Evolutionary conservation across 2,329 filamentous ascomycete species (phyloP), one percentile per base, ranked within the genome.

Genomic region (Sporothrix euskadiensis): DNA sequence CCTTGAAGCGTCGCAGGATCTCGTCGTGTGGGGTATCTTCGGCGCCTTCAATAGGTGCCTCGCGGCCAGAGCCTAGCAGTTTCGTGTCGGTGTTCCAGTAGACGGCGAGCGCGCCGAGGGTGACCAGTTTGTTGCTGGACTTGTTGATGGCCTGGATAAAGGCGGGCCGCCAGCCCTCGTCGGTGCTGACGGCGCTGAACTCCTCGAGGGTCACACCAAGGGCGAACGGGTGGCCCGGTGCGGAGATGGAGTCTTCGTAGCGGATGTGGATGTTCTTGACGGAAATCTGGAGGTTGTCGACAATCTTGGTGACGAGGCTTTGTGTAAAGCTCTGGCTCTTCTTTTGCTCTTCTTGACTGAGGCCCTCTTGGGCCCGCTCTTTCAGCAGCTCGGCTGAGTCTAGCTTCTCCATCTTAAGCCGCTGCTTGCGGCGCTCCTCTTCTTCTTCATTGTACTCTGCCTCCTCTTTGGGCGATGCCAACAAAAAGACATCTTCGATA

Each of bases 241-340:
- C 93, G 26, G 96, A 97, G 78, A 99, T 94, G 16, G 95, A 94
- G 83, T 99, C 96, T 83, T 99, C 96, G 82, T 99, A 99, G 78
- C 96, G 93, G 76, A 99, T 89, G 81, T 99, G 96, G 74, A 99
- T 97, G 81, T 98, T 99, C 86, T 97, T 98, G 82, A 99, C 91
- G 32, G 92, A 96, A 78, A 99, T 93, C 82, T 99, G 96, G 56
- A 99, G 86, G 79, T 99, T 99, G 86, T 99, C 96, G 80, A 98
- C 94, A 79, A 99, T 97, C 78, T 97, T 97, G 52, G 95, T 97
- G 66, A 95, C 91, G 77, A 99, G 83, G 81, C 94, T 98, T 78
- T 97, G 91, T 4, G 94, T 98, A 80, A 99, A 99, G 82, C 94
- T 98, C 85, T 99, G 95, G 81, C 93, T 98, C 84, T 97, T 97